phyloP scores from a whole-genome alignment of 371 early-diverging fungal genomes.

The Mucor lusitanicus region DNA sequence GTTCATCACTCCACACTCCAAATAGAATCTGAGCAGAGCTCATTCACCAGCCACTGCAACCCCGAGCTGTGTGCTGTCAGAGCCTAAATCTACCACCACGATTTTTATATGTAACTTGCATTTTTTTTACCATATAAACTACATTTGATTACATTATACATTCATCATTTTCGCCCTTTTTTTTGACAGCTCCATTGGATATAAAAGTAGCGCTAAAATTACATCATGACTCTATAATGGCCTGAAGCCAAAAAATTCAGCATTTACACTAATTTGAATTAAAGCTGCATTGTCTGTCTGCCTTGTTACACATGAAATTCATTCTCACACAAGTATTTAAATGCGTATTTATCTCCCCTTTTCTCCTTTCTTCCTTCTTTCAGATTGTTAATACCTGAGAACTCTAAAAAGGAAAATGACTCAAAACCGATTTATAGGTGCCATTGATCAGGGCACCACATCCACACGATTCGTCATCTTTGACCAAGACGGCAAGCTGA shows the following conservation, averaged over 20 bases:
- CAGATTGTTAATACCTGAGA: constrained; percentile 1
- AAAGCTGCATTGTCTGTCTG: not conserved
- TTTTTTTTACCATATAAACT: not conserved
- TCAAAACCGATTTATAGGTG: constrained; percentile 67
- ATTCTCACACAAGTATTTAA: not conserved
- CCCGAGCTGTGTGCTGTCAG: constrained; percentile 44
- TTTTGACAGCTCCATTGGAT: not conserved
- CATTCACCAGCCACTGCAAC: constrained; percentile 51
- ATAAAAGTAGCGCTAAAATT: not conserved
- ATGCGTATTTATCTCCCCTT: not conserved
- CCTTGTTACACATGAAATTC: not conserved
- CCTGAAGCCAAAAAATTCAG: not conserved
- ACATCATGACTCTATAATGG: not conserved
- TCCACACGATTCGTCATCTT: constrained; percentile 92
- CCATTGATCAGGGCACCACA: constrained; percentile 95
- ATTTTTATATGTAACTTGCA: not conserved
- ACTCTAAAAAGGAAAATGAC: constrained; percentile 1
- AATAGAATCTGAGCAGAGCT: constrained; percentile 56
- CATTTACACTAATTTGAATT: not conserved
- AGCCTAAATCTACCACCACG: not conserved
- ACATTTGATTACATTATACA: not conserved
- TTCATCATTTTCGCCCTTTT: not conserved
- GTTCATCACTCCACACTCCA: constrained; percentile 75
- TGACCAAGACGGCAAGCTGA: constrained; percentile 70
- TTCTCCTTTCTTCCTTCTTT: constrained; percentile 7